Conservation (phyloP, 1,139 yeast genomes). For the Lodderomyces margitis region DNA sequence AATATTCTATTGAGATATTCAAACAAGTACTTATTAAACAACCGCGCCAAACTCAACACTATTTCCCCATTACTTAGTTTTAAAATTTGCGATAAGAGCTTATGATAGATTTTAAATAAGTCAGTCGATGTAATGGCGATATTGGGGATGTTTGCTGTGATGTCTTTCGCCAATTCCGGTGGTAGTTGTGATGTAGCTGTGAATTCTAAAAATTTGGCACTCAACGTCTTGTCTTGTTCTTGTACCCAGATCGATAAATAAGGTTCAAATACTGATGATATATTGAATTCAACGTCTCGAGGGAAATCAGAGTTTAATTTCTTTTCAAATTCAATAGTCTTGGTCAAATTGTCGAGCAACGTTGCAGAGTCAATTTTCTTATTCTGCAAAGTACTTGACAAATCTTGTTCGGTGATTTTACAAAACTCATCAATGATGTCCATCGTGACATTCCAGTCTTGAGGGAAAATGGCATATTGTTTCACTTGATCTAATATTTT, state of each 20-base stretch:
- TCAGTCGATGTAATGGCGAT: constrained; percentile 86
- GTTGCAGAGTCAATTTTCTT: constrained; percentile 50
- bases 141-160: constrained; percentile 45
- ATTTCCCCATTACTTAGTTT: constrained; percentile 72
- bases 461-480: constrained; percentile 59
- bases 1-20: constrained; percentile 65
- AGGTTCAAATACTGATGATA: constrained; percentile 82
- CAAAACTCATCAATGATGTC: constrained; percentile 65
- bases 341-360: constrained; percentile 44
- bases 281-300: constrained; percentile 41
- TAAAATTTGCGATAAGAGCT: constrained; percentile 69
- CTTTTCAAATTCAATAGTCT: constrained; percentile 69
- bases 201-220: constrained; percentile 60
- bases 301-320: constrained; percentile 58
- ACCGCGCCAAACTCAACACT: constrained; percentile 56
- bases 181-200: constrained; percentile 49
- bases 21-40: constrained; percentile 66
- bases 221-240: constrained; percentile 69
- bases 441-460: constrained; percentile 66
- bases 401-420: constrained; percentile 65
- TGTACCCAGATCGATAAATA: constrained; percentile 83
- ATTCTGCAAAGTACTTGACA: constrained; percentile 32
- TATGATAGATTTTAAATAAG: constrained; percentile 72
- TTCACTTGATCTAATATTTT: constrained; percentile 62
- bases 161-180: constrained; percentile 27